phyloP scores from a whole-genome alignment of 2,329 filamentous ascomycete genomes.

The Dactylellina leptospora region DNA sequence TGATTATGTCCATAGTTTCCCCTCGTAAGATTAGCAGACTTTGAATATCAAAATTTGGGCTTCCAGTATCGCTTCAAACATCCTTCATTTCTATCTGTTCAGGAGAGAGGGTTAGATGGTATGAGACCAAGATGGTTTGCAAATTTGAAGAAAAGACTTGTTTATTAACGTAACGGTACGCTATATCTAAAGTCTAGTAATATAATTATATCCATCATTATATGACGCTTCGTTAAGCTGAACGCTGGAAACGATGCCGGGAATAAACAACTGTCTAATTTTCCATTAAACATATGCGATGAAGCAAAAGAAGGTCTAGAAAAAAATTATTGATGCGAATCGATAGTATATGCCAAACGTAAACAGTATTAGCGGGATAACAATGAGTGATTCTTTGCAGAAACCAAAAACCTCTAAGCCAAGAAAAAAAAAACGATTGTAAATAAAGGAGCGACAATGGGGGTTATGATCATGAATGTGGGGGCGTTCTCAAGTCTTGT shows the following conservation, averaged over 20 bases:
- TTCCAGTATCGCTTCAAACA: too few species aligned
- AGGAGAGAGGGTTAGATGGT: too few species aligned
- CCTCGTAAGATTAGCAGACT: too few species aligned
- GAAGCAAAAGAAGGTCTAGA: slow-evolving; percentile 42
- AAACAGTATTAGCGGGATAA: background rate
- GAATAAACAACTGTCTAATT: slow-evolving; percentile 14
- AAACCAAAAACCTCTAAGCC: background rate
- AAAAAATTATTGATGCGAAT: background rate
- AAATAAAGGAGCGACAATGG: slow-evolving; percentile 14
- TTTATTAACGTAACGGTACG: too few species aligned
- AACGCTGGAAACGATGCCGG: slow-evolving; percentile 27
- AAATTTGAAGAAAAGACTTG: too few species aligned
- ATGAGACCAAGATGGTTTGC: too few species aligned
- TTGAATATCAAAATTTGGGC: too few species aligned
- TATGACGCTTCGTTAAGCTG: slow-evolving; percentile 23
- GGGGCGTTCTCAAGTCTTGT: background rate
- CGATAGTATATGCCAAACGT: slow-evolving; percentile 5
- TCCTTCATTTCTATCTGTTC: too few species aligned
- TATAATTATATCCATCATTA: slow-evolving; percentile 10
- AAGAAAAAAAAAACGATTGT: background rate
- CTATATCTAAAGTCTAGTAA: slow-evolving; percentile 7
- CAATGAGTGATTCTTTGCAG: too few species aligned
- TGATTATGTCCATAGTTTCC: too few species aligned
- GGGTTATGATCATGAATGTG: background rate
- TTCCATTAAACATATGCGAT: slow-evolving; percentile 35